Conservation (phyloP, 352 stramenopile genomes). For the Phytopythium oedochilum region DNA sequence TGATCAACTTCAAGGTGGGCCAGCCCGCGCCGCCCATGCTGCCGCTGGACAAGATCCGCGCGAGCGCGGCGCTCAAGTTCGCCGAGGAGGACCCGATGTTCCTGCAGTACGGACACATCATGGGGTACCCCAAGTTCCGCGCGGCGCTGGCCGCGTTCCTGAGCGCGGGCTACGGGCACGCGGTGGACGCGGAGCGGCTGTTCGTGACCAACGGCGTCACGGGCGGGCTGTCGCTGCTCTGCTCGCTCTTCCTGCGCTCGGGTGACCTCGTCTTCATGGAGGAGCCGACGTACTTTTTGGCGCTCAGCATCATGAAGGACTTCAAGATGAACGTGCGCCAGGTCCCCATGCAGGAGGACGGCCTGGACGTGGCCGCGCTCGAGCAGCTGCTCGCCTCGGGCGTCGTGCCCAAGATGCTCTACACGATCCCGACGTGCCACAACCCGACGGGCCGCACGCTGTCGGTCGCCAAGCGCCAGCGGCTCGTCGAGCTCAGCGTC, state of each 20-base stretch:
- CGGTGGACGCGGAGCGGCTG: conserved; percentile 78
- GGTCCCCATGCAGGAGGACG: conserved; percentile 89
- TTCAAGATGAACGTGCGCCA: conserved; percentile 89
- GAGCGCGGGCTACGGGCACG: conserved; percentile 66
- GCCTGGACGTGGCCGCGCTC: conserved; percentile 81
- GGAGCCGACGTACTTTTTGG: conserved; percentile 93
- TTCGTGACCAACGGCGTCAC: conserved; percentile 94
- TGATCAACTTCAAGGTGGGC: conserved; percentile 91
- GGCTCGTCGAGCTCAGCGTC: conserved; percentile 84
- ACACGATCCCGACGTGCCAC: conserved; percentile 93
- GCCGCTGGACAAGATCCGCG: conserved; percentile 83
- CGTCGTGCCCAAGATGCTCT: conserved; percentile 89
- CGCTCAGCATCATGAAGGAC: conserved; percentile 92
- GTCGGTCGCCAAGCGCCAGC: conserved; percentile 77
- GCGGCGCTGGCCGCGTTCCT: conserved; percentile 72
- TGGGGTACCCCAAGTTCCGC: conserved; percentile 86
- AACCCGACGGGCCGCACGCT: conserved; percentile 92
- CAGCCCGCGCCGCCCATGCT: conserved; percentile 80
- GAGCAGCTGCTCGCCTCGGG: conserved; percentile 73
- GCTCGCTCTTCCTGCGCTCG: conserved; percentile 78
- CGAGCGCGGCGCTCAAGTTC: conserved; percentile 78
- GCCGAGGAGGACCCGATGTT: conserved; percentile 81
- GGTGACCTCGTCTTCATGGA: conserved; percentile 93
- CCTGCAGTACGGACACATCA: conserved; percentile 88
- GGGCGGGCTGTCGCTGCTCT: conserved; percentile 90